These are phyloP conservation scores for Scutellaria minor DNA, from an alignment of 257 asterid species.

Conservation along the genomic window DNA sequence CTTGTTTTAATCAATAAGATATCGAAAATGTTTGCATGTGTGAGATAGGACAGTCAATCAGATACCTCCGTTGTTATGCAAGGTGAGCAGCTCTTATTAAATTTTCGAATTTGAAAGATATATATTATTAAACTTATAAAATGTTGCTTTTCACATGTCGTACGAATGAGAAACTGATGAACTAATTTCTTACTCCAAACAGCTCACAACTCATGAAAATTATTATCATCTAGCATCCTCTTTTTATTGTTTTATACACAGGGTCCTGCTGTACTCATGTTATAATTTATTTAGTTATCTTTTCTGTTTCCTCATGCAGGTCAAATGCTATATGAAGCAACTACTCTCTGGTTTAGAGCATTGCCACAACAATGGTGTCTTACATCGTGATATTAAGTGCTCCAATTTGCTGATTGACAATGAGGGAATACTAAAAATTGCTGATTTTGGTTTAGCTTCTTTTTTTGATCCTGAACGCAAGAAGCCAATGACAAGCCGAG, in stretches of 20 bases:
- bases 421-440: constrained; percentile 77
- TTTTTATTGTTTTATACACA: neutral
- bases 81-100: neutral
- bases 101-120: neutral
- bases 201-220: neutral
- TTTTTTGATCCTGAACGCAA: constrained; percentile 62
- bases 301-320: constrained; percentile 49
- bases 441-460: constrained; percentile 92
- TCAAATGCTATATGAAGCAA: constrained; percentile 85
- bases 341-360: constrained; percentile 89
- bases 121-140: neutral
- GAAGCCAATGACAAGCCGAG: constrained; percentile 91
- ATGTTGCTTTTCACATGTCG: neutral
- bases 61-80: neutral
- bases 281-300: constrained; percentile 2
- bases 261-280: neutral
- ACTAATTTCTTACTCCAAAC: neutral
- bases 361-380: constrained; percentile 88
- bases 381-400: constrained; percentile 92
- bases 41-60: constrained; percentile 3
- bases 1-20: neutral
- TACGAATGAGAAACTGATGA: neutral
- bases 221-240: neutral
- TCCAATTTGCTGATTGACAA: constrained; percentile 84
- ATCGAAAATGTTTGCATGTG: neutral